Evolutionary conservation across 371 early-diverging fungal species (phyloP), one percentile per base, ranked within the genome.

Genomic region (Apophysomyces sp.): DNA sequence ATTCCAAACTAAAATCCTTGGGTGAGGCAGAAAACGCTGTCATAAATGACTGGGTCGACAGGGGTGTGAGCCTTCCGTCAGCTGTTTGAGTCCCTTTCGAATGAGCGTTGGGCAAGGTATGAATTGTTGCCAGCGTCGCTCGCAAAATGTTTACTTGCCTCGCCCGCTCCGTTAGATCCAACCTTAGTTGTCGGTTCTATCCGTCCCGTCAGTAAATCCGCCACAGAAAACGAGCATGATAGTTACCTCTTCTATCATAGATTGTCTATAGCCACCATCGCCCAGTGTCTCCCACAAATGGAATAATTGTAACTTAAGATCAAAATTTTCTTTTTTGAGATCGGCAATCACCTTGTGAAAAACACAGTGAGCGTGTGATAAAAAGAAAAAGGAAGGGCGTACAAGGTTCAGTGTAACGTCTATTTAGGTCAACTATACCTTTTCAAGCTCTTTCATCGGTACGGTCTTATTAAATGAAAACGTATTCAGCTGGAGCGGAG

Each of bases 291-390:
- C 64, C 26, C 76, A 70, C 36, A 70, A 61, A 61, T 79, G 76
- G 57, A 61, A 79, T 1, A 79, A 51, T 27, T 72, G 57, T 55
- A 79, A 52, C 32, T 79, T 79, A 7, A 79, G 62, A 67, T 79
- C 74, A 56, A 79, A 79, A 61, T 76, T 79, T 64, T 79, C 79
- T 62, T 76, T 75, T 63, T 79, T 79, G 15, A 79, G 62, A 44
- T 76, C 74, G 27, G 71, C 57, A 26, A 76, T 73, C 44, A 72
- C 62, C 79, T 79, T 58, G 12, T 57, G 30, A 44, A 44, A 44
- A 37, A 37, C 2, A 11, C 37, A 37, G 37, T 2, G n/a, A 37
- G 37, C 24, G 52, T 16, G 52, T 6, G 52, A 12, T n/a, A n/a
- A n/a, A 6, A 4, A 1, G 28, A 44, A 21, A 57, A 64, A 31